phyloP scores from a whole-genome alignment of 352 stramenopile genomes.

The Thalassiosira exigua region DNA sequence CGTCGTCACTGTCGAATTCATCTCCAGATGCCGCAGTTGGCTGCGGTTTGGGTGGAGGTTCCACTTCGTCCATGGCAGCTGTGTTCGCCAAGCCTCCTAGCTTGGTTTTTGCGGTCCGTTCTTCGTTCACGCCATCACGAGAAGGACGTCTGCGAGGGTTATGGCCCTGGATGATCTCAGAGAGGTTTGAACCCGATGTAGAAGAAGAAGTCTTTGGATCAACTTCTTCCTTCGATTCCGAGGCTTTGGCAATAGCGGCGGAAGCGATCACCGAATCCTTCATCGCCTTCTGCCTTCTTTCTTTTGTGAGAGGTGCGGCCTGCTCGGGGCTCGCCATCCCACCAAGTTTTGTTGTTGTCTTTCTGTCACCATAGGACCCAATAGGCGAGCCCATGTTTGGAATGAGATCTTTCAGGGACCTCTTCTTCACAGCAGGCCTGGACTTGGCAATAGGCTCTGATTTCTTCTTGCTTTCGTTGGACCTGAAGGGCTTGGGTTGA shows the following conservation, averaged over 20 bases:
- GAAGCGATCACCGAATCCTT: slow-evolving; percentile 44
- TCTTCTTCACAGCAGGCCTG: slow-evolving; percentile 26
- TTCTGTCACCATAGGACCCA: slow-evolving; percentile 21
- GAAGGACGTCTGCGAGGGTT: slow-evolving; percentile 14
- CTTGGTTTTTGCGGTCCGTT: slow-evolving; percentile 10
- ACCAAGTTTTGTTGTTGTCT: slow-evolving; percentile 45
- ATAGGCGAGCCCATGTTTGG: slow-evolving; percentile 26
- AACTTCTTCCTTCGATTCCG: slow-evolving; percentile 3
- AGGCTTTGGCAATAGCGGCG: slow-evolving; percentile 8
- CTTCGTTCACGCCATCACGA: slow-evolving; percentile 13
- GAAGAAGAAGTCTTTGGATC: background rate
- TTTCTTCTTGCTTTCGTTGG: slow-evolving; percentile 8
- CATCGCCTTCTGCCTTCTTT: slow-evolving; percentile 27
- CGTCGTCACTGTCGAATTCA: background rate
- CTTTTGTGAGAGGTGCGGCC: slow-evolving; percentile 13
- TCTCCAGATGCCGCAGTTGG: background rate
- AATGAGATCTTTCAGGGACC: slow-evolving; percentile 41
- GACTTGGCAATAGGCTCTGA: background rate
- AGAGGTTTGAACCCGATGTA: slow-evolving; percentile 23
- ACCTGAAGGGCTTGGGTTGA: background rate
- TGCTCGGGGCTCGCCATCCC: slow-evolving; percentile 36
- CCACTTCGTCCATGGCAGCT: background rate
- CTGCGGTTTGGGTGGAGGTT: background rate
- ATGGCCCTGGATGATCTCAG: slow-evolving; percentile 27
- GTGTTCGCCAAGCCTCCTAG: slow-evolving; percentile 13